Evolutionary conservation across 169 alveolate species (phyloP).

Genomic region (Eimeria acervulina): DNA sequence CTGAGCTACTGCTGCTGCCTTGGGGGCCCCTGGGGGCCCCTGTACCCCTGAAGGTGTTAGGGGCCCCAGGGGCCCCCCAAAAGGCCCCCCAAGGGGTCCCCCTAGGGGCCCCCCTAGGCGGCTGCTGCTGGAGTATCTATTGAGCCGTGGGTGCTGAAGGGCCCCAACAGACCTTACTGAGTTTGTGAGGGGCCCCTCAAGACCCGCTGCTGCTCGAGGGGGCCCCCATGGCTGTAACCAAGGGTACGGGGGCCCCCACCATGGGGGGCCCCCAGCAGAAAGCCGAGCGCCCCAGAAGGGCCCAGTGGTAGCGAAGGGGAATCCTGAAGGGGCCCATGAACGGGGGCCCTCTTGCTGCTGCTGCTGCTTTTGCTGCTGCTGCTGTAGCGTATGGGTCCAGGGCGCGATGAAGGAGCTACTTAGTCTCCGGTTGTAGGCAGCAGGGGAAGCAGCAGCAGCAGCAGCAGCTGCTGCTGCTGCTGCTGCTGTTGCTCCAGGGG

Average conservation of each 20-base stretch:
- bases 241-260: conserved; percentile 1
- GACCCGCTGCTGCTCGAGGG: background rate
- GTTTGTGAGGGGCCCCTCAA: background rate
- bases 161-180: background rate
- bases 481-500: background rate
- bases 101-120: background rate
- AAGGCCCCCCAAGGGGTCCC: background rate
- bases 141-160: background rate
- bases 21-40: conserved; percentile 3
- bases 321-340: background rate
- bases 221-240: conserved; percentile 7
- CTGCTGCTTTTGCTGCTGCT: conserved; percentile 26
- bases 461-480: background rate
- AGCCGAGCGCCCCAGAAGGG: background rate
- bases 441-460: conserved; percentile 30
- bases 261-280: background rate
- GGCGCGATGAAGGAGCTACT: background rate
- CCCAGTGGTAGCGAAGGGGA: background rate
- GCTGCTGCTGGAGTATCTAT: background rate
- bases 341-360: background rate
- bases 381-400: background rate
- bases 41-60: background rate
- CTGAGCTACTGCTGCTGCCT: background rate
- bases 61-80: background rate
- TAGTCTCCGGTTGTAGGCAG: background rate